These are phyloP conservation scores for Sporothrix phasma DNA, from an alignment of 2,329 filamentous ascomycete genomes.

Conservation along the genomic window DNA sequence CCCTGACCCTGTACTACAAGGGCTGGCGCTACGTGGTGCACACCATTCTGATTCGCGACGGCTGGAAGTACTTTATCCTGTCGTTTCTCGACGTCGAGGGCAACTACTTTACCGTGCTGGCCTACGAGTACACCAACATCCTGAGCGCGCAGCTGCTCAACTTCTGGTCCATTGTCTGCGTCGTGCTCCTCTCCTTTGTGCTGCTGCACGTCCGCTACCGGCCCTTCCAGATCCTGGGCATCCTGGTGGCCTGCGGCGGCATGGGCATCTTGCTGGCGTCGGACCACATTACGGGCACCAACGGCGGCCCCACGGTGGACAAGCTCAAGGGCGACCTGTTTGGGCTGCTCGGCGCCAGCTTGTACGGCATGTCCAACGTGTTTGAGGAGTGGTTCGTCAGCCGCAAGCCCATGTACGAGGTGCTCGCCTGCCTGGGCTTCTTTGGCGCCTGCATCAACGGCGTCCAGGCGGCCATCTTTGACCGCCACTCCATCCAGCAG, in stretches of 20 bases:
- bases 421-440: constrained; percentile 80
- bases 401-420: constrained; percentile 81
- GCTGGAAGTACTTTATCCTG: constrained; percentile 91
- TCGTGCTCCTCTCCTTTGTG: constrained; percentile 73
- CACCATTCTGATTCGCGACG: constrained; percentile 54
- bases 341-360: constrained; percentile 75
- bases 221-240: constrained; percentile 68
- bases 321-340: constrained; percentile 89
- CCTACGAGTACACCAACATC: constrained; percentile 86
- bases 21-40: constrained; percentile 60
- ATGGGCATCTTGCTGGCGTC: constrained; percentile 78
- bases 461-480: constrained; percentile 82
- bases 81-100: constrained; percentile 90
- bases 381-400: constrained; percentile 91
- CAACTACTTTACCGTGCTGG: constrained; percentile 95
- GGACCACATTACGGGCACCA: constrained; percentile 72
- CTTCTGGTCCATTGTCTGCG: constrained; percentile 95
- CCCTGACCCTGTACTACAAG: constrained; percentile 68
- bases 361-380: constrained; percentile 85
- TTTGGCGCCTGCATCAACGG: constrained; percentile 89
- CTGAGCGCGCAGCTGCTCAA: constrained; percentile 91
- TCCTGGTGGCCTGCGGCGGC: constrained; percentile 82
- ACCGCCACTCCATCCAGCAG: constrained; percentile 59
- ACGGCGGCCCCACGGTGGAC: constrained; percentile 57
- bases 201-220: constrained; percentile 86